Base-by-base conservation (phyloP, 441 rosid species). In the Euphorbia schlechtendalii region DNA sequence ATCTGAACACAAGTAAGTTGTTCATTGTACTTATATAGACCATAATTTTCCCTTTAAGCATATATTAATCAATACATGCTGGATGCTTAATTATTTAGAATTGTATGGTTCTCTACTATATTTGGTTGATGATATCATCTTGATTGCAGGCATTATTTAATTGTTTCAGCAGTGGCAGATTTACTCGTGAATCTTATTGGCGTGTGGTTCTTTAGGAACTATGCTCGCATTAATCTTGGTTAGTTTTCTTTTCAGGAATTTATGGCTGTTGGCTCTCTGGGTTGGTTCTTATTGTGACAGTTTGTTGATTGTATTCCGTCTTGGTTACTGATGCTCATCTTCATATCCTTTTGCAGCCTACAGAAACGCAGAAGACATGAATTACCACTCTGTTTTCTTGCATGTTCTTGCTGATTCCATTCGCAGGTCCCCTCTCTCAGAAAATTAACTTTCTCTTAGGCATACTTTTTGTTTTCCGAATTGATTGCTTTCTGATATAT, bases 301-400 rank as follows among this genome's bases (percentile, higher is more conserved):
- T 52, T 59, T 64, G 20, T 28, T 12, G 11, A 14, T 60, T 10
- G 32, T 55, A 52, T 43, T 43, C 36, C 64, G 56, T 61, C 9
- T 0, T 64, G 32, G 5, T 18, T 13, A 20, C 54, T 56, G 57
- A 11, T 17, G 15, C 9, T 27, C 25, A 61, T 56, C 7, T 60
- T 28, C 34, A 5, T 75, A 7, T 68, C 60, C 68, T 63, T 55
- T 56, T 84, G 76, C 88, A 92, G 98, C 72, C 15, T 93, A 93
- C 83, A 86, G 97, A 80, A 90, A 75, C 56, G 88, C 97, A 41
- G 97, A 93, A 83, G 98, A 93, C 76, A 90, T 93, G 98, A 93
- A 93, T 73, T 81, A 82, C 73, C 98, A 93, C 74, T 85, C 97
- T 25, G 96, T 93, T 77, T 90, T 87, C 82, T 82, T 93, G 76